These are phyloP conservation scores for Clohesyomyces aquaticus DNA, from an alignment of 495 filamentous ascomycete species.

Conservation along the genomic window DNA sequence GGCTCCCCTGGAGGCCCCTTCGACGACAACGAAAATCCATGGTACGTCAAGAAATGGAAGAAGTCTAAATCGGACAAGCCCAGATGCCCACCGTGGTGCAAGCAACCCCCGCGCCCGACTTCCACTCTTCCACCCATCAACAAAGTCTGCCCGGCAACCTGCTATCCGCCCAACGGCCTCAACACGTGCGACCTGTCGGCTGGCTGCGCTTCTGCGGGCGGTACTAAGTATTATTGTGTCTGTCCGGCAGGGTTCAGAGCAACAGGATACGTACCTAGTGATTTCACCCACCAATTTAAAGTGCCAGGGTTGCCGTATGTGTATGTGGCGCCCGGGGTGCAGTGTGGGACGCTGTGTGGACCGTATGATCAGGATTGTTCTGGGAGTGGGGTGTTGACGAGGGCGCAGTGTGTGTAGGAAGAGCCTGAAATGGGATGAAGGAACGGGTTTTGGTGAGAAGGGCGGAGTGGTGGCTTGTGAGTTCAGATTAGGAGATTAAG, in stretches of 20 bases:
- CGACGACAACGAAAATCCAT: no score
- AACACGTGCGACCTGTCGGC: constrained; percentile 25
- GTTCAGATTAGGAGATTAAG: no score
- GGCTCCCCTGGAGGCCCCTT: no score
- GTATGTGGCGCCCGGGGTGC: neutral
- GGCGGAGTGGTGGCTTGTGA: neutral
- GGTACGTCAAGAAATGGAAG: no score
- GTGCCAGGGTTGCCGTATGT: constrained; percentile 10
- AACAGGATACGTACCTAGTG: constrained; percentile 11
- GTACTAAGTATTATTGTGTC: constrained; percentile 17
- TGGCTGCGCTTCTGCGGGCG: constrained; percentile 19
- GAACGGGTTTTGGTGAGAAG: neutral
- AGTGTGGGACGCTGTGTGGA: constrained; percentile 13
- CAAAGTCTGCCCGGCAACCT: constrained; percentile 8
- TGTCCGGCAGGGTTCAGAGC: constrained; percentile 18
- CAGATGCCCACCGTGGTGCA: neutral
- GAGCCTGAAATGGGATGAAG: neutral
- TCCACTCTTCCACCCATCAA: neutral
- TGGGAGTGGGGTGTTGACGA: constrained; percentile 10
- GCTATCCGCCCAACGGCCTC: constrained; percentile 2
- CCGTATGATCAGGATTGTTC: neutral
- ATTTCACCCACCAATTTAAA: constrained; percentile 15
- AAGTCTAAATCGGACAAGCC: neutral
- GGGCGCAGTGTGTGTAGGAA: constrained; percentile 12
- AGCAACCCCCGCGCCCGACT: neutral